A percentile compares a stretch with the other conserved stretches of the same genome.
These are phyloP conservation scores for Podospora bellae-mahoneyi DNA, from an alignment of 495 filamentous ascomycete genomes.

Conservation along the genomic window DNA sequence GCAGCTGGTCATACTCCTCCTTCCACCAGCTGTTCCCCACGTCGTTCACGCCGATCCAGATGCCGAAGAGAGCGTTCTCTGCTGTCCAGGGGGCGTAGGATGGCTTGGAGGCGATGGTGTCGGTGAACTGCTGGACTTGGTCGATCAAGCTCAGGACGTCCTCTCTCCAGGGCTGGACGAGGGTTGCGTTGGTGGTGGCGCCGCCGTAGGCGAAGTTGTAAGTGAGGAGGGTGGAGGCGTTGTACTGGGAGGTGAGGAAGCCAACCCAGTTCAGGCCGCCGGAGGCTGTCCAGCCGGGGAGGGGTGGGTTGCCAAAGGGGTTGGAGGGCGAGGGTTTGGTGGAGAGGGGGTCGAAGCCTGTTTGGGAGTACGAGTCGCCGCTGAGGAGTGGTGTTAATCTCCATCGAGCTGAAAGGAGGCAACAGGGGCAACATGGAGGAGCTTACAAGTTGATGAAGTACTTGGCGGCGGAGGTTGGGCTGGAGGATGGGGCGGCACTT, in stretches of 20 bases:
- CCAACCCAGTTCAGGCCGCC: conserved; percentile 67
- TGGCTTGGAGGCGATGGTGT: conserved; percentile 30
- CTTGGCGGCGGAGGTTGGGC: conserved; percentile 17
- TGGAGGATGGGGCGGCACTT: conserved; percentile 7
- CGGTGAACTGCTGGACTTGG: conserved; percentile 54
- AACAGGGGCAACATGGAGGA: not conserved
- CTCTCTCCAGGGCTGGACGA: conserved; percentile 47
- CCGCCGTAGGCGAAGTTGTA: conserved; percentile 71
- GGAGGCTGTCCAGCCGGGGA: conserved; percentile 57
- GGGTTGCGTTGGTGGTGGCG: conserved; percentile 61
- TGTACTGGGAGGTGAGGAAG: conserved; percentile 61
- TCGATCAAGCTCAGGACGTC: conserved; percentile 56
- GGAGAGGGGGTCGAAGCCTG: conserved; percentile 61
- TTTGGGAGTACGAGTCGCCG: conserved; percentile 53
- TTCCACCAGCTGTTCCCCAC: conserved; percentile 61
- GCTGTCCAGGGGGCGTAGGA: conserved; percentile 57
- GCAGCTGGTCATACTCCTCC: conserved; percentile 43
- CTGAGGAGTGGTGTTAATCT: conserved; percentile 24
- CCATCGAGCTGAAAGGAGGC: not conserved
- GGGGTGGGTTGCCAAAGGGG: conserved; percentile 72
- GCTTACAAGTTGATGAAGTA: conserved; percentile 37
- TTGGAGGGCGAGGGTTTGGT: conserved; percentile 60
- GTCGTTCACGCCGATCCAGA: conserved; percentile 82
- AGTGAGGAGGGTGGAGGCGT: conserved; percentile 54
- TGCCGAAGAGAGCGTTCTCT: conserved; percentile 58